Evolutionary conservation across 2,329 filamentous ascomycete species (phyloP).

Genomic region (Aspergillus sergii): DNA sequence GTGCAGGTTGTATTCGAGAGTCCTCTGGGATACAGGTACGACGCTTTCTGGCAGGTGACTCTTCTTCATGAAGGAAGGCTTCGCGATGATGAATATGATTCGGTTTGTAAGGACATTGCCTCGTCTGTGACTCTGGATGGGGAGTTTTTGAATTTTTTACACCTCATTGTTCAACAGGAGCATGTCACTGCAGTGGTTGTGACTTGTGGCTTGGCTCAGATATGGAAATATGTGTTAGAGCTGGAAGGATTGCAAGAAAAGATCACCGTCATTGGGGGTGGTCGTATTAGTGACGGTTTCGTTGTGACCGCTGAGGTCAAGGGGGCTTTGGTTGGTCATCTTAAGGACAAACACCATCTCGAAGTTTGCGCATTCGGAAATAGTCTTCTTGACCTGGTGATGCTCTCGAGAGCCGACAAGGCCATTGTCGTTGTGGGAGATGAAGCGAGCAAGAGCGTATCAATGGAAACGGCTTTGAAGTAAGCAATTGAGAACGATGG

Average conservation of each 20-base stretch:
- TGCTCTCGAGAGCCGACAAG: slow-evolving; percentile 57
- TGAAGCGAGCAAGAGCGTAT: slow-evolving; percentile 49
- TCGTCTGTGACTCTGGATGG: slow-evolving; percentile 46
- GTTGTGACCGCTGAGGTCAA: slow-evolving; percentile 59
- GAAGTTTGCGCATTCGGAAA: slow-evolving; percentile 64
- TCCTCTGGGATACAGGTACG: slow-evolving; percentile 54
- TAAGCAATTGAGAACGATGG: slow-evolving; percentile 45
- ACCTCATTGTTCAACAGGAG: slow-evolving; percentile 25
- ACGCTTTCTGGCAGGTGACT: slow-evolving; percentile 57
- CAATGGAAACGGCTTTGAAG: slow-evolving; percentile 54
- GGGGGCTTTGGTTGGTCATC: slow-evolving; percentile 46
- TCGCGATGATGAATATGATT: slow-evolving; percentile 45
- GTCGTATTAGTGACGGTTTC: slow-evolving; percentile 49
- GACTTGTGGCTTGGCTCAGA: slow-evolving; percentile 55
- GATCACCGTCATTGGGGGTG: slow-evolving; percentile 58
- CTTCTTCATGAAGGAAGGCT: slow-evolving; percentile 55
- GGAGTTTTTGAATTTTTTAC: slow-evolving; percentile 53
- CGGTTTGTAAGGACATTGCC: slow-evolving; percentile 51
- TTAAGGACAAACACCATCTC: slow-evolving; percentile 39
- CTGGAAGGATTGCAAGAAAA: slow-evolving; percentile 42
- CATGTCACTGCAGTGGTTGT: slow-evolving; percentile 55
- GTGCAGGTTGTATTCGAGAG: slow-evolving; percentile 53
- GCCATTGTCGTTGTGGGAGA: slow-evolving; percentile 60
- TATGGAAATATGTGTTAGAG: slow-evolving; percentile 61
- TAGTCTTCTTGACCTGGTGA: slow-evolving; percentile 59